Percentiles rank a stretch among this genome's conserved stretches.
Conservation (phyloP, 306 rosid genomes). For the Cotoneaster glaucophyllus region DNA sequence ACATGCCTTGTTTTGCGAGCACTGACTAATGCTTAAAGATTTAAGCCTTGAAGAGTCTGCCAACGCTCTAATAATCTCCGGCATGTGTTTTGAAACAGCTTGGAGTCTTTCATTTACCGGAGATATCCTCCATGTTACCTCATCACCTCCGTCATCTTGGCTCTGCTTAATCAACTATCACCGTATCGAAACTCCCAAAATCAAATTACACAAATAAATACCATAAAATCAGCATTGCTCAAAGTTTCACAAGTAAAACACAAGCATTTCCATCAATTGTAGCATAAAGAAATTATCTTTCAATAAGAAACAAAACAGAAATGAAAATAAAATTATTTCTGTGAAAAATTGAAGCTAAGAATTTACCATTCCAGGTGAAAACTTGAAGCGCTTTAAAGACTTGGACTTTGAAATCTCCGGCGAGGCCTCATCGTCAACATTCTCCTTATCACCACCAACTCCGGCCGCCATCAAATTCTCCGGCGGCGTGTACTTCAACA, state of each 20-base stretch:
- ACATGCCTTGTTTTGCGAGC: conserved; percentile 54
- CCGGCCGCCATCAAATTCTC: conserved; percentile 16
- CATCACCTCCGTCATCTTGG: conserved; percentile 79
- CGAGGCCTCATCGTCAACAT: conserved; percentile 33
- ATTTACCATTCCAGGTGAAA: conserved; percentile 93
- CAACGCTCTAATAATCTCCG: conserved; percentile 57
- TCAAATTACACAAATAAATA: neutral
- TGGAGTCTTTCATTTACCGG: conserved; percentile 85
- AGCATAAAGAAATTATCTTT: neutral
- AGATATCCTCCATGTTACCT: conserved; percentile 89
- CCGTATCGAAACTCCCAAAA: conserved; percentile 18
- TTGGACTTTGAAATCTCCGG: conserved; percentile 56
- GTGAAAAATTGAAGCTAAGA: neutral
- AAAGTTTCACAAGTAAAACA: neutral
- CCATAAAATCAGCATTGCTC: neutral
- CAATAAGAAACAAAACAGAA: neutral
- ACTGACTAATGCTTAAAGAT: conserved; percentile 38
- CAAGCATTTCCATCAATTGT: neutral
- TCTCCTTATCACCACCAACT: conserved; percentile 9
- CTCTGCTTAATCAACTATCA: conserved; percentile 79
- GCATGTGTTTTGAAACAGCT: conserved; percentile 64
- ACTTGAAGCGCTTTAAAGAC: conserved; percentile 63
- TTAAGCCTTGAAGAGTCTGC: conserved; percentile 71
- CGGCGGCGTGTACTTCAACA: conserved; percentile 31
- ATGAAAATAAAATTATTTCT: too few relatives aligned